Percentiles rank a stretch among this genome's conserved stretches.
phyloP scores from a whole-genome alignment of 2,329 filamentous ascomycete species.

The Cladophialophora carrionii region DNA sequence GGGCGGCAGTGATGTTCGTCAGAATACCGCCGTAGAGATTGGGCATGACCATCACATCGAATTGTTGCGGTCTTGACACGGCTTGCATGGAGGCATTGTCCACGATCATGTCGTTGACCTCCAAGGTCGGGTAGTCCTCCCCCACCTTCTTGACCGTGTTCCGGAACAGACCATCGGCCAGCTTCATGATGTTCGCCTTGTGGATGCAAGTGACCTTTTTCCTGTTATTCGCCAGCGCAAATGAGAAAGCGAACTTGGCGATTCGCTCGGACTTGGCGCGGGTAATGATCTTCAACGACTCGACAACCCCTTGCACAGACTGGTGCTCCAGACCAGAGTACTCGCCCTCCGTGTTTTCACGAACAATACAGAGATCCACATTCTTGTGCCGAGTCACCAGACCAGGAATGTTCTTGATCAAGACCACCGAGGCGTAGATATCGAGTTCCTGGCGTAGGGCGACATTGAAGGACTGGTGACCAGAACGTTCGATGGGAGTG shows the following conservation, averaged over 20 bases:
- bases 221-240: constrained; percentile 96
- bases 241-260: constrained; percentile 97
- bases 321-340: constrained; percentile 99
- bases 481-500: constrained; percentile 93
- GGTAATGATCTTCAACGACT: constrained; percentile 99
- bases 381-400: constrained; percentile 97
- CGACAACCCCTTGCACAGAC: constrained; percentile 92
- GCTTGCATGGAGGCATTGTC: constrained; percentile 99
- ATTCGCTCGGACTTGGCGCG: constrained; percentile 99
- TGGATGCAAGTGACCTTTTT: constrained; percentile 99
- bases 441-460: constrained; percentile 98
- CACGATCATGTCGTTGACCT: constrained; percentile 99
- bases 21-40: constrained; percentile 79
- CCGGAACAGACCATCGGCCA: constrained; percentile 97
- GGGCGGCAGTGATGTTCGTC: constrained; percentile 96
- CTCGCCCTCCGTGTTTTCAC: constrained; percentile 99
- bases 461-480: constrained; percentile 99
- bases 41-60: constrained; percentile 99
- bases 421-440: constrained; percentile 96
- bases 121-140: constrained; percentile 92
- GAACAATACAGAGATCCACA: constrained; percentile 98
- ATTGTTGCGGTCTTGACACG: constrained; percentile 93
- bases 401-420: constrained; percentile 99
- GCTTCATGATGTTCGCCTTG: constrained; percentile 99
- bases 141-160: constrained; percentile 93